Evolutionary conservation across 305 asterid genomes (phyloP).

Genomic region (Lippia alba): DNA sequence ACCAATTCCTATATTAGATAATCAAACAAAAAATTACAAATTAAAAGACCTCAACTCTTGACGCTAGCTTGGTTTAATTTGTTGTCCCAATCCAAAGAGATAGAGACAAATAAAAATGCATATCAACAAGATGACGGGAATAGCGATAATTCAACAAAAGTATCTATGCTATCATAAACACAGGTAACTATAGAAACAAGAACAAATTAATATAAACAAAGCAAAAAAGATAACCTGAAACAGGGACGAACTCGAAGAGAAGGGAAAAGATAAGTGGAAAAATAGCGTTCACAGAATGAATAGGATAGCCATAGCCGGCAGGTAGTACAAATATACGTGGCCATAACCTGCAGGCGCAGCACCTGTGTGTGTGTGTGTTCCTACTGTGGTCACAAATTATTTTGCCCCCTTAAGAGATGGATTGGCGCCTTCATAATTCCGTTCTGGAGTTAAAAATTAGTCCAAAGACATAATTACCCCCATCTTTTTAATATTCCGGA

Average conservation of each 20-base stretch:
- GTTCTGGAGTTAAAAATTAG: not conserved
- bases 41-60: conserved; percentile 11
- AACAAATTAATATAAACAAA: not conserved
- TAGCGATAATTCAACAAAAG: not conserved
- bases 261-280: conserved; percentile 50
- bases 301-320: conserved; percentile 33
- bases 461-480: conserved; percentile 34
- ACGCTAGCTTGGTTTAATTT: not conserved
- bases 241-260: conserved; percentile 12
- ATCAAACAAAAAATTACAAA: conserved; percentile 10
- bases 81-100: not conserved
- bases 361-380: conserved; percentile 39
- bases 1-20: conserved; percentile 23
- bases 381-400: conserved; percentile 34
- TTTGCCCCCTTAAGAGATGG: conserved; percentile 8
- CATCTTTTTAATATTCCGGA: too few relatives aligned
- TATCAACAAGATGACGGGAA: not conserved
- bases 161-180: not conserved
- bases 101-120: conserved; percentile 4
- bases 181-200: not conserved
- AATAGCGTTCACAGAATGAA: conserved; percentile 65
- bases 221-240: conserved; percentile 33
- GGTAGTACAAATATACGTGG: conserved; percentile 38
- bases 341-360: too few relatives aligned
- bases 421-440: conserved; percentile 27